Base-by-base conservation (phyloP, 805 yeast genomes). In the Pichia deserticola region DNA sequence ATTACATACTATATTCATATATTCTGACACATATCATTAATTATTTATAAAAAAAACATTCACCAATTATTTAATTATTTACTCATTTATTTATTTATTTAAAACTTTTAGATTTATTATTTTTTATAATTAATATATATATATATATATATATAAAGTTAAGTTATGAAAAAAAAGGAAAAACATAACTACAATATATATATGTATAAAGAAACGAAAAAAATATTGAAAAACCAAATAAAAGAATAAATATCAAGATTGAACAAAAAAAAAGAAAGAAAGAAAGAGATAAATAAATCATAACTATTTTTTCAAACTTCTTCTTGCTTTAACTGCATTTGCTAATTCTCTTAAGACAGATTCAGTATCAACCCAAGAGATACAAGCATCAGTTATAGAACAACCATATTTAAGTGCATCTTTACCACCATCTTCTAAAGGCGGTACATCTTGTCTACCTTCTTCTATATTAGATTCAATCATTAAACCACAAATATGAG, bases 331-430 rank as follows among this genome's bases (percentile, higher is more conserved):
- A 33, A 92, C 93, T 52, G 96, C 95, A 35, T 77, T 77, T 29
- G 97, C 83, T 60, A 92, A 78, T 46, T 74, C 72, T 46, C 74
- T 76, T 59, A 92, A 75, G 49, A 89, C 92, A 29, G 67, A 70
- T 44, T 76, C 92, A 15, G 99, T 92, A 44, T 81, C 74, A 48
- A 86, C 93, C 89, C 96, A 88, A 52, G 88, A 78, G 53, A 92
- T 89, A 76, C 99, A 92, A 34, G 97, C 96, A 69, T 92, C 99
- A n/a, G 99, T 92, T 60, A 92, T 89, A 33, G 96, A 86, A 55
- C 89, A 87, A 54, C 99, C 99, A 71, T 92, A 92, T 62, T 85
- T 79, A 69, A 92, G 78, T 27, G 75, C 79, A 48, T 75, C 75
- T 63, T 84, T 84, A 48, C 96, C 96, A 47, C 82, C 84, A 51